Evolutionary conservation across 768 basidiomycete genomes (phyloP).

Genomic region (Xerocomellus intermedius): DNA sequence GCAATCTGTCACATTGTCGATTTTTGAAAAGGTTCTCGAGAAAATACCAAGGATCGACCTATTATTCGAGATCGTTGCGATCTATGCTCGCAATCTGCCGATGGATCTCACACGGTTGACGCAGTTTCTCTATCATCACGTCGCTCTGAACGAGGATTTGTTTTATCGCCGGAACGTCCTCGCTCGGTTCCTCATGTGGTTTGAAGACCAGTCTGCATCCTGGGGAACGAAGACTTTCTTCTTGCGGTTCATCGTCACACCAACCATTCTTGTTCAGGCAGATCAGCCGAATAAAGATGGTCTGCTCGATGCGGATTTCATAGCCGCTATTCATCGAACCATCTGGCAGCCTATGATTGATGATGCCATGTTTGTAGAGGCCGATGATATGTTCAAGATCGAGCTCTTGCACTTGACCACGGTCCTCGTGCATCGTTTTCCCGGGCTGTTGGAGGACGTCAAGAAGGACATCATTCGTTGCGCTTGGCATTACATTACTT

Average conservation of each 20-base stretch:
- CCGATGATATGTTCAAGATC: slow-evolving; percentile 85
- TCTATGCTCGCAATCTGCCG: slow-evolving; percentile 77
- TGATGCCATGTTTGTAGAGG: slow-evolving; percentile 46
- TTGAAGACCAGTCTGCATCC: slow-evolving; percentile 58
- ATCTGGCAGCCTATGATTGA: slow-evolving; percentile 83
- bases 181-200: slow-evolving; percentile 83
- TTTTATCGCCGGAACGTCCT: slow-evolving; percentile 80
- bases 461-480: slow-evolving; percentile 93
- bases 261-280: slow-evolving; percentile 78
- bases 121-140: slow-evolving; percentile 83
- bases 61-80: slow-evolving; percentile 80
- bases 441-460: slow-evolving; percentile 72
- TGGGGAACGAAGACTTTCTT: slow-evolving; percentile 79
- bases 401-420: slow-evolving; percentile 90
- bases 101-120: slow-evolving; percentile 78
- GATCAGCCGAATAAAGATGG: slow-evolving; percentile 52
- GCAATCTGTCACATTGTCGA: slow-evolving; percentile 64
- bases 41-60: slow-evolving; percentile 80
- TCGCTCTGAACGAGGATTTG: slow-evolving; percentile 68
- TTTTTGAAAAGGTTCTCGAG: slow-evolving; percentile 74
- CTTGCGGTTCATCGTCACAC: slow-evolving; percentile 83
- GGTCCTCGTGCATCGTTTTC: slow-evolving; percentile 81
- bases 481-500: slow-evolving; percentile 85
- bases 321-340: slow-evolving; percentile 63
- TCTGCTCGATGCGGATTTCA: slow-evolving; percentile 69